Evolutionary conservation across 2,329 filamentous ascomycete genomes (phyloP), one percentile per base, ranked within the genome.

Genomic region (Chaetomiaceae sp.): DNA sequence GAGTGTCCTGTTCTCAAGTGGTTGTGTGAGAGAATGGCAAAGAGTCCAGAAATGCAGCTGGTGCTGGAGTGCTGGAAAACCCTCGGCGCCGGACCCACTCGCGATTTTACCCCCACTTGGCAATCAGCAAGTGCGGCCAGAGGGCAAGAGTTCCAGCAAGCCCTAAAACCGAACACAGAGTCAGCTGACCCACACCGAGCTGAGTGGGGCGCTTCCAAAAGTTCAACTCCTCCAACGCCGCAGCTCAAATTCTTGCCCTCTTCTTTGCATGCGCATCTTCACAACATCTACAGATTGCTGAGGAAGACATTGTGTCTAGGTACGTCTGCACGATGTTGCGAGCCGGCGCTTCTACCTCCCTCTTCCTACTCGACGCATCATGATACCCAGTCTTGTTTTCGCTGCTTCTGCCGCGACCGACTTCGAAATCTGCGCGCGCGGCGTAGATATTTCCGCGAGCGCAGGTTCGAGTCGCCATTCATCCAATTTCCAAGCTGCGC

Each of bases 241-340:
- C 53, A 40, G 47, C 61, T 65, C 63, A 60, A 62, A 59, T 60
- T 60, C 57, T 52, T 66, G 60, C 32, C 27, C 18, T 63, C 33
- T 43, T 20, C 29, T 45, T 61, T 58, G 58, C 65, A 64, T 62
- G 61, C 64, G 62, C 61, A 66, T 63, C 62, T 61, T 62, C 69
- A 68, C 71, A 72, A 70, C 73, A 78, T 79, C 76, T 78, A 72
- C 77, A 72, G 71, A 76, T 75, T 80, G 78, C 78, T 81, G 79
- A 81, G 78, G 78, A 81, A 75, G 78, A 77, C 78, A 81, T 77
- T 72, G 64, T 81, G 78, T 81, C 78, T 78, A 81, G 78, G 78
- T 81, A 81, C 65, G 78, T 81, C 74, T 75, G 70, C 72, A 71
- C 71, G 74, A 77, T 77, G 74, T 70, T 74, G 59, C 56, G 58